Percentiles rank a stretch among this genome's conserved stretches.
These are phyloP conservation scores for Rhizopogon parksii DNA, from an alignment of 1,284 basidiomycete genomes.

Conservation along the genomic window DNA sequence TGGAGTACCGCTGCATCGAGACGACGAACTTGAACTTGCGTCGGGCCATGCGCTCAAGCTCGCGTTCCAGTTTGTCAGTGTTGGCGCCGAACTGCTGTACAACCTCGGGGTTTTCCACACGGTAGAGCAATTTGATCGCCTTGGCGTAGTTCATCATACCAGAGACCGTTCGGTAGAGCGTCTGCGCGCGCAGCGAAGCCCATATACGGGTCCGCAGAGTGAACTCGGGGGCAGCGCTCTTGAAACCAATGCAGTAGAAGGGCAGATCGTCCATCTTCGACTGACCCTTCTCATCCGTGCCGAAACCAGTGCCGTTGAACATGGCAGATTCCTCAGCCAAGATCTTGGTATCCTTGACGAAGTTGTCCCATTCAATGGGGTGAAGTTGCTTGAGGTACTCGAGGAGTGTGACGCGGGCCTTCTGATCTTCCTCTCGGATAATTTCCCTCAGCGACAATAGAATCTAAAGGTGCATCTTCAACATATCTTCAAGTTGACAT, in stretches of 20 bases:
- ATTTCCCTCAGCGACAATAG: conserved; percentile 90
- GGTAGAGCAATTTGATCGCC: conserved; percentile 99
- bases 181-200: conserved; percentile 97
- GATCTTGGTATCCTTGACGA: conserved; percentile 99
- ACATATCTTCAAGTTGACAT: not conserved
- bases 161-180: conserved; percentile 96
- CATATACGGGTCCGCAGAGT: conserved; percentile 98
- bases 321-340: conserved; percentile 92
- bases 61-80: conserved; percentile 94
- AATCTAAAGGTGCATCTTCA: conserved; percentile 44
- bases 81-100: conserved; percentile 97
- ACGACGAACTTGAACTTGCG: conserved; percentile 99
- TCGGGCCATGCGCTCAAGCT: conserved; percentile 94
- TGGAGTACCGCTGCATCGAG: conserved; percentile 99
- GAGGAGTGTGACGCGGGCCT: conserved; percentile 88
- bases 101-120: conserved; percentile 98
- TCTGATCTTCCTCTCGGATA: conserved; percentile 94
- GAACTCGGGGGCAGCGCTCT: conserved; percentile 96
- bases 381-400: conserved; percentile 99
- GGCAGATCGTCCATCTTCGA: conserved; percentile 92
- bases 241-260: conserved; percentile 99
- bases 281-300: conserved; percentile 78
- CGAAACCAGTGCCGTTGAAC: conserved; percentile 78
- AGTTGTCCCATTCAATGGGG: conserved; percentile 98
- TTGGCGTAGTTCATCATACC: conserved; percentile 99